Conservation (phyloP, 2,329 filamentous ascomycete species). For the Colletotrichum karsti region DNA sequence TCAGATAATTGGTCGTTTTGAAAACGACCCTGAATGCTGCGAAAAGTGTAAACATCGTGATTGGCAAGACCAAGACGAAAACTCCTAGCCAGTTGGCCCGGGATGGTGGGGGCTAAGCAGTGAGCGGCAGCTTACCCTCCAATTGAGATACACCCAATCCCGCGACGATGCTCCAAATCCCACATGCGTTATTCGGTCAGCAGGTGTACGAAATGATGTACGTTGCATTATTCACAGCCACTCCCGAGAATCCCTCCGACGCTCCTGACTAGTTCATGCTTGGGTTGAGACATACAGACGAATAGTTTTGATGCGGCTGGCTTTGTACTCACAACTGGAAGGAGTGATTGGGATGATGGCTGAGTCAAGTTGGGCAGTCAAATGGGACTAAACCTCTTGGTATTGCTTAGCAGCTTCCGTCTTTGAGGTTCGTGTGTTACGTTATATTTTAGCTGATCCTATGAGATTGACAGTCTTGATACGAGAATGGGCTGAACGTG, state of each 20-base stretch:
- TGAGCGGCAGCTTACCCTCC: not conserved
- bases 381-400: too few relatives aligned
- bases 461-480: too few relatives aligned
- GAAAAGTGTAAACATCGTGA: not conserved
- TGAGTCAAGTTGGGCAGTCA: too few relatives aligned
- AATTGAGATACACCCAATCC: not conserved
- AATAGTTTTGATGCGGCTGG: too few relatives aligned
- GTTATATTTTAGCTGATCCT: too few relatives aligned
- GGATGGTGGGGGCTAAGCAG: not conserved
- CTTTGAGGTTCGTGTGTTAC: too few relatives aligned
- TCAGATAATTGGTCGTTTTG: not conserved
- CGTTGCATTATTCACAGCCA: not conserved
- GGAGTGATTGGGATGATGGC: too few relatives aligned
- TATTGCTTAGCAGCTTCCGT: too few relatives aligned
- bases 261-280: too few relatives aligned
- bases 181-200: not conserved
- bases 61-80: not conserved
- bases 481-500: too few relatives aligned
- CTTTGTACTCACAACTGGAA: too few relatives aligned
- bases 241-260: not conserved
- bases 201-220: not conserved
- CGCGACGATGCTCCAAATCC: not conserved
- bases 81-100: not conserved
- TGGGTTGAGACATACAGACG: too few relatives aligned
- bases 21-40: not conserved